Evolutionary conservation across 2,329 filamentous ascomycete genomes (phyloP).

Genomic region (Penicillium sp.): DNA sequence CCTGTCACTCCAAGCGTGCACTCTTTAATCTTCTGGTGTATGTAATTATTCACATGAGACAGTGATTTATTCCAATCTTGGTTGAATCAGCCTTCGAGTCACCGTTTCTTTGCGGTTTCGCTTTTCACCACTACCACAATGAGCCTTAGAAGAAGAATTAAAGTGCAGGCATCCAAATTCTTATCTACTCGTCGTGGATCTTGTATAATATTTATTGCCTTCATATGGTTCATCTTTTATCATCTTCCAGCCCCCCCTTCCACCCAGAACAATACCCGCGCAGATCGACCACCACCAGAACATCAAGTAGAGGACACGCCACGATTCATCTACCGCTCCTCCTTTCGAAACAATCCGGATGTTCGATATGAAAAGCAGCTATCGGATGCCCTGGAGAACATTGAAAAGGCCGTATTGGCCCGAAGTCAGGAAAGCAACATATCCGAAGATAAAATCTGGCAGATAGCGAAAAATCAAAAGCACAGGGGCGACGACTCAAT

Average conservation of each 20-base stretch:
- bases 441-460: conserved; percentile 1
- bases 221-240: conserved; percentile 1
- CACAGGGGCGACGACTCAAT: neutral
- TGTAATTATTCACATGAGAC: neutral
- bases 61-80: neutral
- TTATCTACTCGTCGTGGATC: conserved; percentile 22
- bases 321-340: neutral
- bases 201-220: conserved; percentile 12
- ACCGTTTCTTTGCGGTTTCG: neutral
- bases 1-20: neutral
- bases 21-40: neutral
- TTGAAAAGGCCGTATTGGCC: neutral
- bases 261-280: neutral
- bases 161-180: neutral
- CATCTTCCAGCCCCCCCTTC: conserved; percentile 1
- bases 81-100: neutral
- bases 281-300: conserved; percentile 8
- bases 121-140: neutral
- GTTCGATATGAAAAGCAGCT: neutral
- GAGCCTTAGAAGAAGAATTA: neutral
- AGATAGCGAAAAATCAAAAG: neutral
- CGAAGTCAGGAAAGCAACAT: neutral
- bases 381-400: neutral
- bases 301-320: conserved; percentile 9
- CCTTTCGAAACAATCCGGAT: neutral